Conservation (phyloP, 106 monocot species). For the Platanthera zijinensis region DNA sequence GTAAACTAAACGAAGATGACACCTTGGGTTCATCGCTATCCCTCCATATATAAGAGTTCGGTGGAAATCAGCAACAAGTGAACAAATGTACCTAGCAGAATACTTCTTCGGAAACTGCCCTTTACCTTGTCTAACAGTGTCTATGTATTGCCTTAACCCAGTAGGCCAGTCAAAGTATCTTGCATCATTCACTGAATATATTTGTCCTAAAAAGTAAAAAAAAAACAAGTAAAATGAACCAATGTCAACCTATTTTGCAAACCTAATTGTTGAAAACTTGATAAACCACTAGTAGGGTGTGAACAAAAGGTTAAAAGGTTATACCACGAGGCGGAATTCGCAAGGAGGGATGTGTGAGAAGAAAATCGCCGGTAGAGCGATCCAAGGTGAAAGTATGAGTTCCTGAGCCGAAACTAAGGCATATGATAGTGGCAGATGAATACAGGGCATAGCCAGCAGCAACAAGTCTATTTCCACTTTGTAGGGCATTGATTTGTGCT, state of each 20-base stretch:
- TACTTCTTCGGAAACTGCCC: constrained; percentile 88
- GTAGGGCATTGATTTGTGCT: constrained; percentile 82
- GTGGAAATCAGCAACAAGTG: constrained; percentile 91
- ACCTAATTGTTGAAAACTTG: neutral
- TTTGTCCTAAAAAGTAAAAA: constrained; percentile 69
- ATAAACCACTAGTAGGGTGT: neutral
- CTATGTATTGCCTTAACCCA: constrained; percentile 81
- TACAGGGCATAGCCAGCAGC: constrained; percentile 91
- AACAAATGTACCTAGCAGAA: constrained; percentile 90
- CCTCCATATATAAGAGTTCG: constrained; percentile 89
- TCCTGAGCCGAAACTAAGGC: constrained; percentile 81
- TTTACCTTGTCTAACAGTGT: constrained; percentile 82
- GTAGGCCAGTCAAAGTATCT: constrained; percentile 97
- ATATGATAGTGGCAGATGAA: constrained; percentile 90
- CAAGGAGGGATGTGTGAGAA: constrained; percentile 75
- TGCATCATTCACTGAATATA: constrained; percentile 98
- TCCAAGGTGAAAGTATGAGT: constrained; percentile 92
- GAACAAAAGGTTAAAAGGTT: neutral
- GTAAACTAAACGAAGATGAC: constrained; percentile 89
- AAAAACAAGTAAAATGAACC: neutral
- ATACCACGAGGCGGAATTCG: constrained; percentile 73
- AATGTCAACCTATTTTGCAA: neutral
- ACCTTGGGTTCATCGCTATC: constrained; percentile 89
- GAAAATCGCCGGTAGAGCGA: constrained; percentile 74
- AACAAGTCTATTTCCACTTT: constrained; percentile 70